Evolutionary conservation across 2,329 filamentous ascomycete species (phyloP).

Genomic region (Sordariomycetes sp.): DNA sequence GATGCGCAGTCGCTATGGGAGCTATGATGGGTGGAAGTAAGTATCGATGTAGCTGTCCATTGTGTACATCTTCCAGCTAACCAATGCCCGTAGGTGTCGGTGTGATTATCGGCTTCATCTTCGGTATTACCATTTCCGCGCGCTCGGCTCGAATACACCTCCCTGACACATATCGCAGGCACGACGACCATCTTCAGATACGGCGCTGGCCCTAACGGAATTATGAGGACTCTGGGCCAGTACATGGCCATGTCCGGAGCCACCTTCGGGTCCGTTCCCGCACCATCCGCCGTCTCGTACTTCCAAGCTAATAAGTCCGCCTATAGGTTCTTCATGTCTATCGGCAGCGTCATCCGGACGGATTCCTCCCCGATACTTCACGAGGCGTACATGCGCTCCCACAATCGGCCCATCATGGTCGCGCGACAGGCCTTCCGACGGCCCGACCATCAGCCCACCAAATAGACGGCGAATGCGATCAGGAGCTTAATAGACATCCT

Average conservation of each 20-base stretch:
- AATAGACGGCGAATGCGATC: background rate
- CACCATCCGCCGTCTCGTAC: background rate
- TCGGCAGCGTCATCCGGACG: constrained; percentile 90
- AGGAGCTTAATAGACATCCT: background rate
- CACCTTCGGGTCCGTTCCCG: constrained; percentile 69
- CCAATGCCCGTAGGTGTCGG: constrained; percentile 61
- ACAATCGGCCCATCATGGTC: constrained; percentile 63
- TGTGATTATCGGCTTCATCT: constrained; percentile 94
- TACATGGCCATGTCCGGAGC: constrained; percentile 94
- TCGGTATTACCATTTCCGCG: constrained; percentile 50
- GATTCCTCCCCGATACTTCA: constrained; percentile 70
- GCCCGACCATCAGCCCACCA: background rate
- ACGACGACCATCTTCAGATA: constrained; percentile 93
- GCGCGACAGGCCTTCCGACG: constrained; percentile 21
- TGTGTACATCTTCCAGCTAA: too few species aligned
- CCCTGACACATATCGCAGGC: constrained; percentile 35
- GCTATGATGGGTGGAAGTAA: constrained; percentile 97
- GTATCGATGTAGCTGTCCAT: constrained; percentile 25
- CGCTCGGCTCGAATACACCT: background rate
- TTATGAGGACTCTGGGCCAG: constrained; percentile 88
- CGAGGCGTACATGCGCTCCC: constrained; percentile 66
- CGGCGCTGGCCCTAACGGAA: constrained; percentile 84
- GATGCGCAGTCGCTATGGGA: constrained; percentile 78
- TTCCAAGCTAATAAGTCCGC: background rate
- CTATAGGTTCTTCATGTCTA: constrained; percentile 88